A percentile compares a stretch with the other conserved stretches of the same genome.
Evolutionary conservation across 108 stramenopile species (phyloP).

Genomic region (Cylindrotheca fusiformis): DNA sequence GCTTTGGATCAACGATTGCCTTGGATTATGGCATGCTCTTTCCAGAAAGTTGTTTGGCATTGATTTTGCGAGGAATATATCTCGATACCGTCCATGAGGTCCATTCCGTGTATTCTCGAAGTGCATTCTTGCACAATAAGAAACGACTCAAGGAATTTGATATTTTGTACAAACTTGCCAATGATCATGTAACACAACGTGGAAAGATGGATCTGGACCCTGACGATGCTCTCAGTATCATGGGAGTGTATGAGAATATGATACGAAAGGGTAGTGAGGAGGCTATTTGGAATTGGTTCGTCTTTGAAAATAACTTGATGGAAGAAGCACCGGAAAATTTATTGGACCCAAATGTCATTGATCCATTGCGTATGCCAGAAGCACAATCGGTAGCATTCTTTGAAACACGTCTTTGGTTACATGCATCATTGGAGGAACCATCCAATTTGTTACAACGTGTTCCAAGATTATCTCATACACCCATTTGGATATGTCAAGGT

Average conservation of each 20-base stretch:
- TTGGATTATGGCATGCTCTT: slow-evolving; percentile 44
- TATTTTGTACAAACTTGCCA: slow-evolving; percentile 18
- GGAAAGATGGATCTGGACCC: slow-evolving; percentile 12
- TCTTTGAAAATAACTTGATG: slow-evolving; percentile 45
- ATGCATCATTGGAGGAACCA: slow-evolving; percentile 30
- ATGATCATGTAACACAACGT: background rate
- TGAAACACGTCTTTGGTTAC: slow-evolving; percentile 32
- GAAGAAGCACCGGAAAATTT: slow-evolving; percentile 28
- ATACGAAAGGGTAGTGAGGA: slow-evolving; percentile 25
- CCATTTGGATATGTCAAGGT: slow-evolving; percentile 41
- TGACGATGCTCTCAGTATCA: slow-evolving; percentile 21
- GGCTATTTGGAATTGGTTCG: slow-evolving; percentile 36
- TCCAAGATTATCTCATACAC: slow-evolving; percentile 8
- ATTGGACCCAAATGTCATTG: slow-evolving; percentile 27
- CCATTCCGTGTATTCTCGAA: slow-evolving; percentile 22
- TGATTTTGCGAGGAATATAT: slow-evolving; percentile 64
- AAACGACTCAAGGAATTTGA: slow-evolving; percentile 20
- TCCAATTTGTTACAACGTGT: slow-evolving; percentile 24
- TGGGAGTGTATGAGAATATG: slow-evolving; percentile 32
- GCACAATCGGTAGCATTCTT: slow-evolving; percentile 33
- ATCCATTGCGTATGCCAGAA: slow-evolving; percentile 15
- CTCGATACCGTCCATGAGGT: slow-evolving; percentile 33
- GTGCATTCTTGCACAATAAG: slow-evolving; percentile 17
- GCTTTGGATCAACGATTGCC: slow-evolving; percentile 48
- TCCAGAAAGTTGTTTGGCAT: slow-evolving; percentile 36